Evolutionary conservation across 2,329 filamentous ascomycete species (phyloP).

Genomic region (Didymella keratinophila): DNA sequence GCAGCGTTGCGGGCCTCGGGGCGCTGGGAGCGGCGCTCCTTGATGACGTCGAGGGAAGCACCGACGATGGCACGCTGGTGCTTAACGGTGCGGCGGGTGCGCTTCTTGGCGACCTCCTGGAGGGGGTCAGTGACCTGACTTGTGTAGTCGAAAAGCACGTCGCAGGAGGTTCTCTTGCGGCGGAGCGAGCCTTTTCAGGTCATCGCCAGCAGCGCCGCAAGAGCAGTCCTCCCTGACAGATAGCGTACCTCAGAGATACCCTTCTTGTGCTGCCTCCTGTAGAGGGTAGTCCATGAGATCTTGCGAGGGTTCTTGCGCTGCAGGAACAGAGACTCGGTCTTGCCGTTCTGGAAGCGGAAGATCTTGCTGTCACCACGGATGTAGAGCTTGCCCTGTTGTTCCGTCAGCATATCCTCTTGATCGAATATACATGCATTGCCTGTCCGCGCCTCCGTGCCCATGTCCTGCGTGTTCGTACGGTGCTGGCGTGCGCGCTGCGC

Average conservation of each 20-base stretch:
- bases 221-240: constrained; percentile 20
- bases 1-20: constrained; percentile 95
- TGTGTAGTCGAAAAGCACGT: constrained; percentile 17
- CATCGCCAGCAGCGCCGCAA: constrained; percentile 18
- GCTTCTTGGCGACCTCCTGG: constrained; percentile 99
- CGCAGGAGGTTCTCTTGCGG: constrained; percentile 20
- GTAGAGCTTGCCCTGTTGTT: constrained; percentile 92
- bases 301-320: constrained; percentile 99
- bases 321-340: constrained; percentile 99
- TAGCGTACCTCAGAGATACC: constrained; percentile 95
- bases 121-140: constrained; percentile 23
- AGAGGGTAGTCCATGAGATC: constrained; percentile 98
- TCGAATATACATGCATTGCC: constrained; percentile 11
- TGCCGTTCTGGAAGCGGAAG: constrained; percentile 99
- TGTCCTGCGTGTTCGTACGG: constrained; percentile 25
- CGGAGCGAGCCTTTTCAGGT: constrained; percentile 32
- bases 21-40: constrained; percentile 94
- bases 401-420: constrained; percentile 41
- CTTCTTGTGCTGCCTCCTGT: constrained; percentile 99
- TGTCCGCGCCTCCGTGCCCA: constrained; percentile 21
- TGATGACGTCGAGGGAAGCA: constrained; percentile 99
- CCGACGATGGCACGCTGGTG: constrained; percentile 98
- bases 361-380: constrained; percentile 99
- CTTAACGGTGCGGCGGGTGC: constrained; percentile 97
- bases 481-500: constrained; percentile 20